A percentile compares a stretch with the other conserved stretches of the same genome.
phyloP scores from a whole-genome alignment of 306 rosid genomes.

The Rosa rugosa region DNA sequence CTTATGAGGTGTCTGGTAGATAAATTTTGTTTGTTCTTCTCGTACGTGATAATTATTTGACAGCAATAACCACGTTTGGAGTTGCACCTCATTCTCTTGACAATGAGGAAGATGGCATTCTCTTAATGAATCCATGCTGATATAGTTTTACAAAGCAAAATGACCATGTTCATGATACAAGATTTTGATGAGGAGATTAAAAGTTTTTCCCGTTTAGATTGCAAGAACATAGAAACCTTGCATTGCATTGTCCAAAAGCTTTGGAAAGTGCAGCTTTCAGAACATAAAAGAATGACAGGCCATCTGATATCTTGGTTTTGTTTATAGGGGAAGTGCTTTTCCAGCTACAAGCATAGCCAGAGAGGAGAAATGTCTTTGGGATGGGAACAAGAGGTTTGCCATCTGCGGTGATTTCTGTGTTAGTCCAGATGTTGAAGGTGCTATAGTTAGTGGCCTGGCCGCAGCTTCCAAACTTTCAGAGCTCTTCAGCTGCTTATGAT shows the following conservation, averaged over 20 bases:
- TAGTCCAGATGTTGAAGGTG: conserved; percentile 87
- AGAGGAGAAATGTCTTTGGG: conserved; percentile 82
- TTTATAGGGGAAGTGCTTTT: conserved; percentile 87
- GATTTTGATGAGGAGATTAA: neutral
- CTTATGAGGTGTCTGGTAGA: neutral
- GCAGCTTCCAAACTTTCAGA: conserved; percentile 71
- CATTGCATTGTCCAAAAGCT: neutral
- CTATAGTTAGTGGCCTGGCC: conserved; percentile 76
- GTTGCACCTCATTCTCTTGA: conserved; percentile 1
- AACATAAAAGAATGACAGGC: neutral
- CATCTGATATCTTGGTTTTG: conserved; percentile 8
- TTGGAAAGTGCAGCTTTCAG: neutral
- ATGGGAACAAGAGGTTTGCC: conserved; percentile 67
- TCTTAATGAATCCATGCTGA: neutral
- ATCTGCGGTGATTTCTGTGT: conserved; percentile 91
- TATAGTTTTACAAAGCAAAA: neutral
- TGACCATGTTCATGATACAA: neutral
- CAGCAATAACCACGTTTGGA: neutral
- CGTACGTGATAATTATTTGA: neutral
- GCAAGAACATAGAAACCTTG: conserved; percentile 4
- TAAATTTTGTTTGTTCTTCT: neutral
- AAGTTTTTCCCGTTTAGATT: neutral
- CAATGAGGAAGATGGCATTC: neutral
- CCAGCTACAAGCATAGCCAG: conserved; percentile 70
- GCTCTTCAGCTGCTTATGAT: conserved; percentile 40